These are phyloP conservation scores for Rheum nobile DNA, from an alignment of 148 eudicot species.

Conservation along the genomic window DNA sequence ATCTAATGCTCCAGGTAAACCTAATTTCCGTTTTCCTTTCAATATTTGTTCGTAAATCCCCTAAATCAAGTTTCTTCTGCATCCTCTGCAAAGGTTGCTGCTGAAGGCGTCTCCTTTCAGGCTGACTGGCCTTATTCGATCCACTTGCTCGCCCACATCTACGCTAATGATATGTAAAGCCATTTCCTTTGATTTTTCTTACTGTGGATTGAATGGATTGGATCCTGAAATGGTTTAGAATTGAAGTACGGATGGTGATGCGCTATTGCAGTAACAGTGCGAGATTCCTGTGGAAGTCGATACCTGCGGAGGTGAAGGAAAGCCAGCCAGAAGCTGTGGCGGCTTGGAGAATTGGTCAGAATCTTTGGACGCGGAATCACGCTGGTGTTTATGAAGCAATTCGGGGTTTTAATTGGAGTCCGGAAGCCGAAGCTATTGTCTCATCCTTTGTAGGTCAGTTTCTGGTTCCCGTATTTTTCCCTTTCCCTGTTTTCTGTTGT, in stretches of 20 bases:
- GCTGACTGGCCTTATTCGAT: conserved; percentile 82
- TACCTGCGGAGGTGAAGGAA: conserved; percentile 56
- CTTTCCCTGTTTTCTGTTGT: neutral
- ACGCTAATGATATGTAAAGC: conserved; percentile 52
- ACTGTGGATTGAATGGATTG: neutral
- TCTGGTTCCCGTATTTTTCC: neutral
- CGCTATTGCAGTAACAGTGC: conserved; percentile 63
- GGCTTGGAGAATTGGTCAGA: conserved; percentile 76
- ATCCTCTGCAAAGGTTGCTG: conserved; percentile 37
- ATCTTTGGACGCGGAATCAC: conserved; percentile 66
- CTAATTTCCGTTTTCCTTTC: neutral
- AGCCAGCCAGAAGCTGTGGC: conserved; percentile 59
- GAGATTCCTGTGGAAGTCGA: conserved; percentile 77
- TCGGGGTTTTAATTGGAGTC: conserved; percentile 62
- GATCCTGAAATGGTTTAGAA: neutral
- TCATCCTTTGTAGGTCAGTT: conserved; percentile 57
- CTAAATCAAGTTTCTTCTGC: neutral
- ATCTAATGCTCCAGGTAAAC: conserved; percentile 55
- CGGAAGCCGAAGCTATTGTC: conserved; percentile 46
- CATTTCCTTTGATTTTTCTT: neutral
- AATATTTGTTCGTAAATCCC: conserved; percentile 12
- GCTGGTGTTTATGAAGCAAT: conserved; percentile 70
- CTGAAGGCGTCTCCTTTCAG: conserved; percentile 47
- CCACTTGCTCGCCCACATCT: conserved; percentile 74
- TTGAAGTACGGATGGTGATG: neutral